Conservation (phyloP, 164 flowering plant species). For the Protea cynaroides region DNA sequence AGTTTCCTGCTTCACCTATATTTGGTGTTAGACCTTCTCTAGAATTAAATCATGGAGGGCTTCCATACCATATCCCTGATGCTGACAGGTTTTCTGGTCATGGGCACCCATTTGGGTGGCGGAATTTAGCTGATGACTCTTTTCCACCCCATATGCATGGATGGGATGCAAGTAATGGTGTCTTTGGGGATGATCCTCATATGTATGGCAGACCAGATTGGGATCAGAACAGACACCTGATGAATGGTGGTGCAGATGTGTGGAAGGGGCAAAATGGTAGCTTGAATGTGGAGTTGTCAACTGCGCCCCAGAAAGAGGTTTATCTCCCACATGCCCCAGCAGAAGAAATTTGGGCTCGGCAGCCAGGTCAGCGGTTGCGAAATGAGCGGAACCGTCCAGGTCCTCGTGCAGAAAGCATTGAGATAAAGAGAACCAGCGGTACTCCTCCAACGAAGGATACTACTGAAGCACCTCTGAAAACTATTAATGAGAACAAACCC, state of each 20-base stretch:
- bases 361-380: conserved; percentile 20
- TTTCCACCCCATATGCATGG: conserved; percentile 60
- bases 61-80: conserved; percentile 65
- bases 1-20: conserved; percentile 57
- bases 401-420: conserved; percentile 33
- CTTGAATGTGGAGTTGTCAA: conserved; percentile 32
- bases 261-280: conserved; percentile 66
- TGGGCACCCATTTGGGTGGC: conserved; percentile 81
- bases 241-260: conserved; percentile 39
- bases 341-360: conserved; percentile 37
- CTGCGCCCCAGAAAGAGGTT: conserved; percentile 37
- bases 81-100: conserved; percentile 65
- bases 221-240: conserved; percentile 52
- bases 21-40: conserved; percentile 71
- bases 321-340: conserved; percentile 14
- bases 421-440: conserved; percentile 22
- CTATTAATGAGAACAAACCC: conserved; percentile 20
- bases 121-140: conserved; percentile 52
- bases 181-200: conserved; percentile 55
- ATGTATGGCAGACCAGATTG: conserved; percentile 58
- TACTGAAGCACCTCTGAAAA: conserved; percentile 19
- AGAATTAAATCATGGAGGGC: conserved; percentile 59
- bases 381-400: conserved; percentile 28
- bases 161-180: conserved; percentile 69
- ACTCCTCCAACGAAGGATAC: conserved; percentile 18